Percentiles rank a stretch among this genome's conserved stretches.
Conservation (phyloP, 1,139 yeast species). For the Geotrichum bryndzae region DNA sequence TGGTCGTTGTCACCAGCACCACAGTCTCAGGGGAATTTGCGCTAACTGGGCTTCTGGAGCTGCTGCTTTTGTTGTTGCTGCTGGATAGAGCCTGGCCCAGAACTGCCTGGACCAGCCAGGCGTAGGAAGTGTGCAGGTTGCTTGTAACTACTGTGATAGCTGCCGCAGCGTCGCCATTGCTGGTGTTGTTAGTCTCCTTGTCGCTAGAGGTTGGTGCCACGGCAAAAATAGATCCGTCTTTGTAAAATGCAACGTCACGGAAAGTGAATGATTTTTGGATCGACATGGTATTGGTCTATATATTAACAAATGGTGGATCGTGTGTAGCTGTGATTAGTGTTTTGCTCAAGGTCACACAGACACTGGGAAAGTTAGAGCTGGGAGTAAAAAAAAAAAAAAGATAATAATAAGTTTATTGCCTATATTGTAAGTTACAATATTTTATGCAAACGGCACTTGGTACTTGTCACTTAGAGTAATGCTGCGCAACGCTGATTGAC, state of each 20-base stretch:
- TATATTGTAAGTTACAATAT: too few relatives aligned
- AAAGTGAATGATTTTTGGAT: constrained; percentile 3
- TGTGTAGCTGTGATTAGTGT: too few relatives aligned
- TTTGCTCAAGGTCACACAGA: too few relatives aligned
- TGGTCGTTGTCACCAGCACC: neutral
- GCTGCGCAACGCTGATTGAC: too few relatives aligned
- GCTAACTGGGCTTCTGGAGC: neutral
- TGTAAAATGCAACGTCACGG: constrained; percentile 51
- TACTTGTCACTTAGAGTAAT: too few relatives aligned
- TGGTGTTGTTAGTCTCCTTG: neutral
- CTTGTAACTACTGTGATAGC: constrained; percentile 35
- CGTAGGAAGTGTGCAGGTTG: constrained; percentile 53
- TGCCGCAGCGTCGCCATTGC: too few relatives aligned
- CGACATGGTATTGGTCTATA: neutral
- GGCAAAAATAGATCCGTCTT: constrained; percentile 45
- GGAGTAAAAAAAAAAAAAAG: too few relatives aligned
- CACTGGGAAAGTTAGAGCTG: too few relatives aligned
- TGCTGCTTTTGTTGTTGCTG: neutral
- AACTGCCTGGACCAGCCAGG: constrained; percentile 47
- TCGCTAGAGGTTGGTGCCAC: constrained; percentile 28
- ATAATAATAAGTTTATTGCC: too few relatives aligned
- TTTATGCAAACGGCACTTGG: too few relatives aligned
- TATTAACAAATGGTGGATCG: too few relatives aligned
- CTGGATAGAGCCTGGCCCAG: constrained; percentile 1
- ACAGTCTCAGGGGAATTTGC: neutral